Evolutionary conservation across 495 filamentous ascomycete genomes (phyloP), one percentile per base, ranked within the genome.

Genomic region (Daldinia caldariorum): DNA sequence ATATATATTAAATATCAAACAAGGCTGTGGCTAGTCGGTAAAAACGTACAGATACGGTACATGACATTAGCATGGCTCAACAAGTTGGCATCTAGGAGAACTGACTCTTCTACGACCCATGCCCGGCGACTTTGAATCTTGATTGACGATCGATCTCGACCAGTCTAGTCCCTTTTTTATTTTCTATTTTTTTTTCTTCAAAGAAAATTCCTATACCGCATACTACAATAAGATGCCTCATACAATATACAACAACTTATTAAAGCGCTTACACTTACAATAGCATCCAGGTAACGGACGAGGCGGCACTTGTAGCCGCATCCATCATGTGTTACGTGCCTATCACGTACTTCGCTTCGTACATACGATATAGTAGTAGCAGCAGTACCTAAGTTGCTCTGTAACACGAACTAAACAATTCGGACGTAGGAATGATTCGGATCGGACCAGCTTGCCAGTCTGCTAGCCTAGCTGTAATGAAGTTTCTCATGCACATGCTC

Each of bases 71-170:
- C 35, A 65, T 43, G 39, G 58, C 32, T 37, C 34, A 50, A 70
- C 58, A 59, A 50, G 39, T 54, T 43, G 29, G 31, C 49, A 32
- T 31, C 26, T 53, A 13, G 26, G 29, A 32, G 49, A 32, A 53
- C 49, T 32, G 26, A 32, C 49, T 47, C 49, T 61, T 16, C 12
- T 65, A 39, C 35, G 57, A 65, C 55, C 69, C 61, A 65, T 68
- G 64, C 50, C 34, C 29, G 4, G 39, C 56, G 18, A 61, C 53
- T 61, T 53, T 68, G 50, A 58, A 72, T 72, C 69, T 68, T 72
- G 65, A 72, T 68, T 69, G 61, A 69, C 26, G 65, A 66, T 69
- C 70, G 70, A 72, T 72, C 70, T 72, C 55, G 65, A 72, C 69
- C 29, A 72, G 60, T 56, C 53, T 56, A 37, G 53, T 56, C 31